Percentiles rank a stretch among this genome's conserved stretches.
phyloP scores from a whole-genome alignment of 352 stramenopile species.

The Phytophthora rubi region DNA sequence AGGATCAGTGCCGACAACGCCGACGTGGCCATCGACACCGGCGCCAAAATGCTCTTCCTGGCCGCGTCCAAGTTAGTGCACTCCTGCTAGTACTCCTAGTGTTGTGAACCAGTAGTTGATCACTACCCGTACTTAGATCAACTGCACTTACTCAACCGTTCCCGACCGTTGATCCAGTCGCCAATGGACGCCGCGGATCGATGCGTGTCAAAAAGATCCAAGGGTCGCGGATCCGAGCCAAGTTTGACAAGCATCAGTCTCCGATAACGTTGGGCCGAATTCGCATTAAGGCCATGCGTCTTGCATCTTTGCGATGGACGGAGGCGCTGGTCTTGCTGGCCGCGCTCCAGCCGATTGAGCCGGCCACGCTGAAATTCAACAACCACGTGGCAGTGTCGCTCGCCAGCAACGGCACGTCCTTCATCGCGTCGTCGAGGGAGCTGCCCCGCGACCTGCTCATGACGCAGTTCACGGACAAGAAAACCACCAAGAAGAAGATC shows the following conservation, averaged over 20 bases:
- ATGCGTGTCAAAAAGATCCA: not conserved
- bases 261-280: not conserved
- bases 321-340: constrained; percentile 1
- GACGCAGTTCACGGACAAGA: constrained; percentile 11
- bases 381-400: constrained; percentile 23
- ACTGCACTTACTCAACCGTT: not conserved
- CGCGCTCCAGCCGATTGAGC: constrained; percentile 5
- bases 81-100: not conserved
- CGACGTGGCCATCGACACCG: no score
- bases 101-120: no score
- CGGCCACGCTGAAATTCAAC: constrained; percentile 12
- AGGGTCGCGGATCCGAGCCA: constrained; percentile 8
- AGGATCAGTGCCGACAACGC: no score
- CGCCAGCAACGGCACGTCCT: constrained; percentile 21
- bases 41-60: not conserved
- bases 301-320: not conserved
- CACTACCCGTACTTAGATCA: no score
- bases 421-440: constrained; percentile 17
- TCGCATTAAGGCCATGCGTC: not conserved
- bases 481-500: constrained; percentile 25
- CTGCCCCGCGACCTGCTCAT: constrained; percentile 22
- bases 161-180: not conserved
- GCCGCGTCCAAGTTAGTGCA: not conserved
- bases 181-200: no score
- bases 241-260: constrained; percentile 26